Evolutionary conservation across 164 flowering plant species (phyloP), one percentile per base, ranked within the genome.

Genomic region (Tetracentron sinense): DNA sequence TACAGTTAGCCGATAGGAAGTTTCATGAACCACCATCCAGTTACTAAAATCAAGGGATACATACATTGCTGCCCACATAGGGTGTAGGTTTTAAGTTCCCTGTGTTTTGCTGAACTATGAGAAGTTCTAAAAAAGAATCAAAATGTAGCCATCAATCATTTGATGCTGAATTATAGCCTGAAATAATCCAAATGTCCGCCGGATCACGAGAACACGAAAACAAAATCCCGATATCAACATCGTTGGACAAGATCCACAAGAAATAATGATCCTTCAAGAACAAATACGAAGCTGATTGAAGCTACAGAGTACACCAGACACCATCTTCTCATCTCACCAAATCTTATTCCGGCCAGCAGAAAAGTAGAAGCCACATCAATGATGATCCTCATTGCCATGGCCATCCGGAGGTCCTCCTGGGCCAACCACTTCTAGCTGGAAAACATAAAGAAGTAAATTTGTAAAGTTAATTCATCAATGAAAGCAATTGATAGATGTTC

Each of bases 391-490:
- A 16, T 38, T 16, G 12, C 73, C 85, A 48, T 76, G 75, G 29
- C 84, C 86, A 63, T 82, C 81, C 1, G 90, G 92, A 60, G 84
- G 77, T 69, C 92, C 90, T 23, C 87, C 96, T 14, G 86, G 87
- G 66, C 90, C 90, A 48, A 86, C 83, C 60, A 89, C 92, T 78
- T 89, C 90, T 64, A 89, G 76, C 96, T 89, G 83, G 33, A 54
- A 72, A 65, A 58, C 60, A 71, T 1, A 8, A 38, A 21, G 26
- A 70, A 44, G 33, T 17, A 44, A 52, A 38, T 48, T 33, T 49
- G 52, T n/a, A 33, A 30, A 12, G 26, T 59, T 8, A 58, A 21
- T 12, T n/a, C 33, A n/a, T n/a, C n/a, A n/a, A n/a, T 30, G 31
- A 57, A 65, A 65, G 20, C 51, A 42, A 26, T 20, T 22, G 46